Evolutionary conservation across 2,329 filamentous ascomycete species (phyloP), one percentile per base, ranked within the genome.

Genomic region (Cercospora sesami): DNA sequence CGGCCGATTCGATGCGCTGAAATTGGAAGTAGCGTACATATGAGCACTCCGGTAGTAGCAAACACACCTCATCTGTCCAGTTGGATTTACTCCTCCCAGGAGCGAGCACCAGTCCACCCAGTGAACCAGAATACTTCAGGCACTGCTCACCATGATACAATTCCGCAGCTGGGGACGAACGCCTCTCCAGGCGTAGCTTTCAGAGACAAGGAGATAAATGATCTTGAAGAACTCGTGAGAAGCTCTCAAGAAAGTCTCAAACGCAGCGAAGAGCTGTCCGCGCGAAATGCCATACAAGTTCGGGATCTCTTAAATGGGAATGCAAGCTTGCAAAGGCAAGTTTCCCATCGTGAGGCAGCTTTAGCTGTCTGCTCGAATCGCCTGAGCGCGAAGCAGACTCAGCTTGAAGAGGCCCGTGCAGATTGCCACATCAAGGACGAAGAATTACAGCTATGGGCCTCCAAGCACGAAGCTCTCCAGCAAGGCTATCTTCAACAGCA

Each of bases 121-220:
- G 4, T 21, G 9, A 30, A 31, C 9, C 33, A 48, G 21, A 16
- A 59, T 26, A 64, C 4, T 5, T 48, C 33, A n/a, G 53, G 31
- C 30, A 28, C 33, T 30, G 23, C 55, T 31, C 28, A n/a, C 8
- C n/a, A 21, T 9, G 28, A 33, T 7, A 36, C 28, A 31, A 26
- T 33, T 18, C 21, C 64, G 10, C 31, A 59, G n/a, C 12, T 59
- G 16, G 28, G 18, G 36, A 59, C 16, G 28, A 23, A 28, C 8
- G 64, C 63, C 28, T 33, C 63, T 9, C 70, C 70, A 66, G 69
- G 74, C 18, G 71, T 75, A 9, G 74, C 71, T 16, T 76, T 75
- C 51, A 64, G 75, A 58, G 73, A 76, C 62, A 68, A 69, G 18
- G 75, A 76, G 60, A 75, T 76, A 36, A 65, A 68, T 48, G 65